Base-by-base conservation (phyloP, 768 basidiomycete genomes). In the Pleurotus ostreatus region DNA sequence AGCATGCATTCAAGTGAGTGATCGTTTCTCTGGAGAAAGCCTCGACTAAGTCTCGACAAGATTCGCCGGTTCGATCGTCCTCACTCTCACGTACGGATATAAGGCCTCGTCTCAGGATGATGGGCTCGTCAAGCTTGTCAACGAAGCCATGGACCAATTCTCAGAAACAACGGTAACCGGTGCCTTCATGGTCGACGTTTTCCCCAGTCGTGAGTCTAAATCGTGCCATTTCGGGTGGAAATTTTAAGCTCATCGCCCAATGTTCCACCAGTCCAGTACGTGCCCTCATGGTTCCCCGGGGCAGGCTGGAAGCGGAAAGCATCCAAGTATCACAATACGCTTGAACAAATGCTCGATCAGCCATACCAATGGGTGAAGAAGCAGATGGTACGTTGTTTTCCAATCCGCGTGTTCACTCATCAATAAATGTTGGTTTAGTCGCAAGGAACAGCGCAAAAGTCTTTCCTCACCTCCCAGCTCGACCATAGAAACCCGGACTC, bases 381-480 rank as follows among this genome's bases (percentile, higher is more conserved):
- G 46, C 74, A 76, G 49, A 72, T 76, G 63, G 74, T 71, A 1
- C n/a, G 39, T 11, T 25, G 41, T 4, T 16, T 16, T 11, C n/a
- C 2, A 2, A 44, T 44, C 41, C n/a, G 5, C 41, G 15, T n/a
- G 5, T 44, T 44, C 41, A 16, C 41, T 16, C 41, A 2, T 44
- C 20, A 13, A 16, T 22, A 16, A n/a, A 6, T 45, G 15, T 3
- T 34, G 34, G 47, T 22, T 8, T 53, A 89, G 87, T 78, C 75
- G 34, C 75, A 80, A 55, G 85, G 86, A n/a, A 78, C 74, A 13
- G 80, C 79, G n/a, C 66, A 73, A 20, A 64, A 74, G 11, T 88
- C 85, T 7, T 86, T 85, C 64, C 78, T 81, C 1, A 83, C 84
- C 18, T 73, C 75, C 22, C 66, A 84, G 55, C 74, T 88, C 20